Base-by-base conservation (phyloP, 2,329 filamentous ascomycete species). In the Calonectria ilicicola region DNA sequence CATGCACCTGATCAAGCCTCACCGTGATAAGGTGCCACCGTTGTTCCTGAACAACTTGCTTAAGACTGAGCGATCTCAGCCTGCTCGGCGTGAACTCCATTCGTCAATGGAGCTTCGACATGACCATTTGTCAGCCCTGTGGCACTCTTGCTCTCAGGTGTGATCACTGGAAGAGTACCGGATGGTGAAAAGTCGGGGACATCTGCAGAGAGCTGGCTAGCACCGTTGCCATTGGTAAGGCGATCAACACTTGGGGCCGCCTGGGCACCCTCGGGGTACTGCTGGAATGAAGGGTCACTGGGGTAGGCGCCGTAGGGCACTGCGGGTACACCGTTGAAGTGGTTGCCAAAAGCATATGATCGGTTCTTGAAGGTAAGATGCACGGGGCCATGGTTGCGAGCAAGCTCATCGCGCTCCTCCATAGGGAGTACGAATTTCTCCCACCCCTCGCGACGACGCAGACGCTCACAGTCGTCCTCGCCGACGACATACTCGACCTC, bases 391-490 rank as follows among this genome's bases (percentile, higher is more conserved):
- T 93, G 90, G 78, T 93, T 94, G 81, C 93, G 94, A 46, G 94
- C 94, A 23, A 91, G 89, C 49, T 91, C 88, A 77, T 95, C 91
- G 74, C 96, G 93, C 74, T 95, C 90, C 15, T 92, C 89, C 80
- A 92, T 88, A 2, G 91, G 89, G 71, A 97, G 85, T 23, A 98
- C 90, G 88, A 95, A 98, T 76, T 92, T 91, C 76, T 93, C 89
- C 95, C 95, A 98, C 29, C 91, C 92, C 23, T 95, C 89, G 29
- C 90, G 90, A 72, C 91, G 91, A 65, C 97, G 93, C 56, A 98
- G 83, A 51, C 95, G 91, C 82, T 98, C 95, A 63, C 93, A 86
- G 38, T 93, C 92, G 81, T 98, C 95, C 32, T 94, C 90, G 47
- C 94, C 93, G 40, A 92, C 84, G 58, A 93, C 89, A 79, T 94